A percentile compares a stretch with the other conserved stretches of the same genome.
phyloP scores from a whole-genome alignment of 352 stramenopile species.

The Globisporangium emineosum region DNA sequence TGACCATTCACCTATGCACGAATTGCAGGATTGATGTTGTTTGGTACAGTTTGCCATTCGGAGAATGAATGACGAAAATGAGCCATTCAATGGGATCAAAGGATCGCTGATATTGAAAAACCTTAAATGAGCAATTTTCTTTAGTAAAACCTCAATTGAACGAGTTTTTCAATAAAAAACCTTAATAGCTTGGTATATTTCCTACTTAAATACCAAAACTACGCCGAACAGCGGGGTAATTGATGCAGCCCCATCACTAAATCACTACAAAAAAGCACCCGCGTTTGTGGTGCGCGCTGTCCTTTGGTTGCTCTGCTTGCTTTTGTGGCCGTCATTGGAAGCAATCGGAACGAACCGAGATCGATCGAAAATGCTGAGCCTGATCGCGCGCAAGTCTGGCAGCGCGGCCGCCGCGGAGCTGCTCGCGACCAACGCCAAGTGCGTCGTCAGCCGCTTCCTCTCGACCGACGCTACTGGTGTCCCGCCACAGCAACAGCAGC shows the following conservation, averaged over 20 bases:
- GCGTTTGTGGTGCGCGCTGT: not conserved
- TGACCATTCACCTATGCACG: no score
- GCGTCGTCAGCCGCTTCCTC: slow-evolving; percentile 13
- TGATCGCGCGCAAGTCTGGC: slow-evolving; percentile 16
- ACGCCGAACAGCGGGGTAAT: not conserved
- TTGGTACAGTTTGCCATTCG: no score
- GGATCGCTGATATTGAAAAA: no score
- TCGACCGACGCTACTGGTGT: slow-evolving; percentile 16
- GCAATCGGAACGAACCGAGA: not conserved
- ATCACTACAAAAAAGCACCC: not conserved
- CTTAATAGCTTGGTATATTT: not conserved
- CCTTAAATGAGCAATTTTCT: no score
- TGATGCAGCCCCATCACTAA: not conserved
- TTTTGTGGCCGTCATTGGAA: slow-evolving; percentile 11
- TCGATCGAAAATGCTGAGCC: slow-evolving; percentile 17
- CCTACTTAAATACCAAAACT: not conserved
- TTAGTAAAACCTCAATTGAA: no score
- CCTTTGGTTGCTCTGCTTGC: not conserved
- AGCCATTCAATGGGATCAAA: no score
- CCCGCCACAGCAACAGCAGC: slow-evolving; percentile 20
- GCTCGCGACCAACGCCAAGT: slow-evolving; percentile 21
- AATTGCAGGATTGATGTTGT: no score
- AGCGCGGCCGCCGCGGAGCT: slow-evolving; percentile 13
- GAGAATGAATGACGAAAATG: no score
- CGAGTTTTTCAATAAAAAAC: no score